Conservation (phyloP, 495 filamentous ascomycete genomes). For the Schizothecium vesticola region DNA sequence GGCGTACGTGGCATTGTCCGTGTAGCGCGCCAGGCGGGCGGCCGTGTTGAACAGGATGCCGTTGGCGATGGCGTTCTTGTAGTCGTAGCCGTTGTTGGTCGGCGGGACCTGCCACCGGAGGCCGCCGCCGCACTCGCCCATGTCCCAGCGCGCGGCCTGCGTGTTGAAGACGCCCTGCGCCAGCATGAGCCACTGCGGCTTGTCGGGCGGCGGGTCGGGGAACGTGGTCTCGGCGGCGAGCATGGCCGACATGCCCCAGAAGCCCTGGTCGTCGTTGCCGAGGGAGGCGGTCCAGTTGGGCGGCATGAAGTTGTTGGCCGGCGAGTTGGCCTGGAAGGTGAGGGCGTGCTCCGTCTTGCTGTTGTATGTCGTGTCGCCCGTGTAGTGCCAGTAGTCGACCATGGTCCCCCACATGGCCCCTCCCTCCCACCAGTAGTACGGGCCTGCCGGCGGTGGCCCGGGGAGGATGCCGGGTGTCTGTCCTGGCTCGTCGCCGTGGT, state of each 20-base stretch:
- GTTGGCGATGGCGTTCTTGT: conserved; percentile 69
- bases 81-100: conserved; percentile 66
- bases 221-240: conserved; percentile 61
- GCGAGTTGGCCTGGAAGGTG: conserved; percentile 47
- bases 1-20: conserved; percentile 62
- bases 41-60: conserved; percentile 70
- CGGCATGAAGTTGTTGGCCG: conserved; percentile 58
- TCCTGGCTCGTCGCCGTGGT: conserved; percentile 55
- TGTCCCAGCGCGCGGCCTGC: conserved; percentile 53
- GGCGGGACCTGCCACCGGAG: conserved; percentile 73
- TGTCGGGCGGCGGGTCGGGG: conserved; percentile 44
- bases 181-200: conserved; percentile 60
- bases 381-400: conserved; percentile 68
- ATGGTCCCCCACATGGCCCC: conserved; percentile 60
- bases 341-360: conserved; percentile 41
- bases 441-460: conserved; percentile 40
- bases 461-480: conserved; percentile 60
- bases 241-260: conserved; percentile 66
- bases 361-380: conserved; percentile 62
- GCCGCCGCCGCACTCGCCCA: conserved; percentile 57
- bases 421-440: conserved; percentile 54
- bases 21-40: conserved; percentile 60
- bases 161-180: conserved; percentile 70
- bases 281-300: conserved; percentile 60
- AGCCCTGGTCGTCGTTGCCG: conserved; percentile 72